Evolutionary conservation across 2,329 filamentous ascomycete genomes (phyloP).

Genomic region (Cladosporium sp.): DNA sequence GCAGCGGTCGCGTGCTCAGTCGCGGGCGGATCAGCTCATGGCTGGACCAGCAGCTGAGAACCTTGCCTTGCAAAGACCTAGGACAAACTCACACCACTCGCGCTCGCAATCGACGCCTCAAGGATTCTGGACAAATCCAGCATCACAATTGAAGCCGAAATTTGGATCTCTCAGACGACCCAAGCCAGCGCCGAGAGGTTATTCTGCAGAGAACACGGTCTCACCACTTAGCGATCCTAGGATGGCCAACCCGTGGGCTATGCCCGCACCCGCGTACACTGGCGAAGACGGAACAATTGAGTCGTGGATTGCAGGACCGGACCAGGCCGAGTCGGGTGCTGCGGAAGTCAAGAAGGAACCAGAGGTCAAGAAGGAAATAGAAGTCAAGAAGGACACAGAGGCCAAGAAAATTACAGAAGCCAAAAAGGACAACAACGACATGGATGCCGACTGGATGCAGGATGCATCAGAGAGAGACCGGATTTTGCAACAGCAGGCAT

Average conservation of each 20-base stretch:
- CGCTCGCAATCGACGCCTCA: constrained; percentile 26
- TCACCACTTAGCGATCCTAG: neutral
- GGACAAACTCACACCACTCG: constrained; percentile 27
- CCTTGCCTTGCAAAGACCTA: constrained; percentile 21
- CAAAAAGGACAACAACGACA: constrained; percentile 8
- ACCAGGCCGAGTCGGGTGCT: neutral
- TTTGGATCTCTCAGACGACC: constrained; percentile 33
- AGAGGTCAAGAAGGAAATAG: neutral
- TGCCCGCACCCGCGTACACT: neutral
- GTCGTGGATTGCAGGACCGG: neutral
- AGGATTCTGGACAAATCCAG: constrained; percentile 27
- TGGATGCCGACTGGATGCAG: constrained; percentile 45
- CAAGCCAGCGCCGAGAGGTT: constrained; percentile 28
- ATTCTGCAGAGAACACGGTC: constrained; percentile 20
- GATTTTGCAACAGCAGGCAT: constrained; percentile 26
- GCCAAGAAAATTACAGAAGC: neutral
- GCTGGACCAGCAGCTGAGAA: constrained; percentile 21
- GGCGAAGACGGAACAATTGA: neutral
- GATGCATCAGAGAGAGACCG: constrained; percentile 43
- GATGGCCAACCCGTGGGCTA: neutral
- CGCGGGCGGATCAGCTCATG: constrained; percentile 34
- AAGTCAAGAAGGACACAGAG: neutral
- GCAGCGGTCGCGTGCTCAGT: constrained; percentile 23
- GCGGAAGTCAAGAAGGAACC: neutral
- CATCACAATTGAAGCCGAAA: constrained; percentile 36